Evolutionary conservation across 2,329 filamentous ascomycete species (phyloP), one percentile per base, ranked within the genome.

Genomic region (Zymoseptoria brevis): DNA sequence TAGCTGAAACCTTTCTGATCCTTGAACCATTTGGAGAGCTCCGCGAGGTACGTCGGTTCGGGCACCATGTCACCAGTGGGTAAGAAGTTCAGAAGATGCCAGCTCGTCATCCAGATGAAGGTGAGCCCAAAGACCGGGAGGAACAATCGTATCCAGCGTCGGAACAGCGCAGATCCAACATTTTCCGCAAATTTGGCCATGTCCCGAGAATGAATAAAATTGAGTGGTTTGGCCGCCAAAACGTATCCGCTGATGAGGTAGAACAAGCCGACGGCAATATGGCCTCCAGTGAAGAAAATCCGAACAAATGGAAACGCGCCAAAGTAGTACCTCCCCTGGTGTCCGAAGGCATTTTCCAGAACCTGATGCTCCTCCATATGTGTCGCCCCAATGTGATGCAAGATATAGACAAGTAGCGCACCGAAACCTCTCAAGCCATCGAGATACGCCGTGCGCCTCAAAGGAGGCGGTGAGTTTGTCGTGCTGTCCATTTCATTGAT

Each of bases 351-450:
- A 51, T 79, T 79, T 64, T 85, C 81, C n/a, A 85, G 73, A 1
- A 76, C 71, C 63, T 81, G 72, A 45, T 45, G 35, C 13, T 45
- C 35, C 35, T 45, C 35, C 35, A 45, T 45, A n/a, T 45, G 35
- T 45, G 35, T 45, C 35, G 35, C 35, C 2, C 35, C 35, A n/a
- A 45, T 45, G 69, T 86, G 79, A 69, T 87, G 83, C 57, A 85
- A 82, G 64, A 80, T 76, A 69, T 87, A 88, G 16, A 88, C 86
- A n/a, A 87, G 69, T 29, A 88, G 77, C 2, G 85, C 83, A 5
- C 84, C 85, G 63, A 87, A 85, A 2, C 86, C 86, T 65, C 86
- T 76, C 7, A 88, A 73, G 13, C 86, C 86, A 64, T 88, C 86
- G 13, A 85, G 76, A 64, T 82, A 85, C 16, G 83, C 81, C 6